Evolutionary conservation across 768 basidiomycete genomes (phyloP).

Genomic region (Naematelia encephala): DNA sequence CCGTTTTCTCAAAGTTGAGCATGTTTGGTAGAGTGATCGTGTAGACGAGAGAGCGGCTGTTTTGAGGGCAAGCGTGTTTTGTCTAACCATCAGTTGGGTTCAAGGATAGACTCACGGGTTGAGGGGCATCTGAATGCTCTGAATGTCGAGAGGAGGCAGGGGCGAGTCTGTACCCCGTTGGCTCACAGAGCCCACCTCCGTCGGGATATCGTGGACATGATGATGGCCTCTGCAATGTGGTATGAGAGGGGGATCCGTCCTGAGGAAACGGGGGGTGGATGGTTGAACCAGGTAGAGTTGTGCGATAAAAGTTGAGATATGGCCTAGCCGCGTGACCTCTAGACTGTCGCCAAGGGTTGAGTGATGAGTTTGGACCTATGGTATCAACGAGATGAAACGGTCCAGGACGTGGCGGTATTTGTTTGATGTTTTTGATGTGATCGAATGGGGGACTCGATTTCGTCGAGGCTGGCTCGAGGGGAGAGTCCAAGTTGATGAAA

Average conservation of each 20-base stretch:
- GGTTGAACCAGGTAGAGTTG: neutral
- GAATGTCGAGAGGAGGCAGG: constrained; percentile 37
- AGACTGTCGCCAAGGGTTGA: neutral
- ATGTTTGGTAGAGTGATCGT: constrained; percentile 45
- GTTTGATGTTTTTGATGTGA: neutral
- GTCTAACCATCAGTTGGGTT: constrained; percentile 20
- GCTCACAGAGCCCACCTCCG: constrained; percentile 41
- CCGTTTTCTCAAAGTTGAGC: constrained; percentile 36
- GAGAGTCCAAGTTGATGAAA: neutral
- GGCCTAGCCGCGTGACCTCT: neutral
- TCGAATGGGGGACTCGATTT: neutral
- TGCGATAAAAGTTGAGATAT: too few relatives aligned
- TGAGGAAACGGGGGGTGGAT: too few relatives aligned
- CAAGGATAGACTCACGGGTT: constrained; percentile 34
- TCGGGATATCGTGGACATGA: constrained; percentile 25
- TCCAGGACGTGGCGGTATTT: neutral
- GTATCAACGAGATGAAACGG: neutral
- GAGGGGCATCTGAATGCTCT: constrained; percentile 44
- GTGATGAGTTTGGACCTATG: neutral
- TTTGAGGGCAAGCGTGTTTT: constrained; percentile 48
- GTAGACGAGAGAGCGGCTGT: constrained; percentile 47
- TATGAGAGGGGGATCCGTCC: too few relatives aligned
- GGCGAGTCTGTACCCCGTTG: constrained; percentile 17
- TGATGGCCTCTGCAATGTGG: too few relatives aligned
- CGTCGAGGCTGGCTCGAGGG: neutral